A percentile compares a stretch with the other conserved stretches of the same genome.
Conservation (phyloP, 805 yeast species). For the Candida maris region DNA sequence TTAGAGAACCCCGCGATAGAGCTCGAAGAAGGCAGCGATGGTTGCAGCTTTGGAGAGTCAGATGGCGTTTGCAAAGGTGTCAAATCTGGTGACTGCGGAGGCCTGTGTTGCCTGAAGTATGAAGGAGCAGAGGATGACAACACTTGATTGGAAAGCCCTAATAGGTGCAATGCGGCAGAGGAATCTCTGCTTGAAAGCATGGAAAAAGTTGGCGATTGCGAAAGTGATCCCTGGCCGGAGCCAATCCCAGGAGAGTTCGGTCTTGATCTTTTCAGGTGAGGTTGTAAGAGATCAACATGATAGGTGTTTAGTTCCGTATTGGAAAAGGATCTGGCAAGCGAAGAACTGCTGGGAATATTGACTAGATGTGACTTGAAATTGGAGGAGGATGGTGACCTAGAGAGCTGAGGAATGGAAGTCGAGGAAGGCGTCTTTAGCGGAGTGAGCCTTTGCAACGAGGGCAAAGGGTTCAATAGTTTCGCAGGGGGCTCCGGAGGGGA, state of each 20-base stretch:
- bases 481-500: constrained; percentile 28
- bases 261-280: constrained; percentile 43
- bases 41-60: constrained; percentile 32
- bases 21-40: constrained; percentile 11
- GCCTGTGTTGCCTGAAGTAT: constrained; percentile 4
- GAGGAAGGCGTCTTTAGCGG: constrained; percentile 29
- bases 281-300: constrained; percentile 25
- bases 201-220: constrained; percentile 25
- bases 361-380: constrained; percentile 6
- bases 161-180: constrained; percentile 28
- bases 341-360: constrained; percentile 9
- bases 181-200: constrained; percentile 22
- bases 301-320: constrained; percentile 38
- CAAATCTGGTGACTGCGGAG: constrained; percentile 27
- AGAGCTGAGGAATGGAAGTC: constrained; percentile 14
- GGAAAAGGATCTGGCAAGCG: constrained; percentile 31
- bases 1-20: constrained; percentile 8
- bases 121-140: constrained; percentile 6
- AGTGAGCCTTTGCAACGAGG: constrained; percentile 45
- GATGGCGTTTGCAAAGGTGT: constrained; percentile 37
- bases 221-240: constrained; percentile 16
- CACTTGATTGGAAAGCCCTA: constrained; percentile 23
- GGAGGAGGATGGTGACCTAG: constrained; percentile 8
- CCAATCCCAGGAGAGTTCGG: constrained; percentile 47
- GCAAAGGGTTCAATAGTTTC: constrained; percentile 33